Conservation (phyloP, 129 eudicot genomes). For the Sambucus nigra region DNA sequence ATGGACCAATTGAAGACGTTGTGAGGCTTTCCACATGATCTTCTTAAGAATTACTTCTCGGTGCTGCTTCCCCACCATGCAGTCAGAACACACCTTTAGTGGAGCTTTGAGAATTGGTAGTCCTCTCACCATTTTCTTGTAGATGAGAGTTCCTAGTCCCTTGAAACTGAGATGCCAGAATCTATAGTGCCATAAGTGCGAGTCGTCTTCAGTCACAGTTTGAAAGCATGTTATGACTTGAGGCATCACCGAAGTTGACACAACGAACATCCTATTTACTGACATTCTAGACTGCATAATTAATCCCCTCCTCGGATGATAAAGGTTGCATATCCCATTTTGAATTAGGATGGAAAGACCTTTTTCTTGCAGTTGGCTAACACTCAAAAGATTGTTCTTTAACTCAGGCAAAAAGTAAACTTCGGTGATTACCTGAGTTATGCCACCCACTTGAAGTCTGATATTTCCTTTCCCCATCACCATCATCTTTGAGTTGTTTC, state of each 20-base stretch:
- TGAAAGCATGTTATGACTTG: not conserved
- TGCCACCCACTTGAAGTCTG: not conserved
- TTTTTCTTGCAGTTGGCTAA: not conserved
- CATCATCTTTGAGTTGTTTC: not conserved
- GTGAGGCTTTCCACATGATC: not conserved
- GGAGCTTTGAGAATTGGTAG: not conserved
- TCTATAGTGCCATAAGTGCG: constrained; percentile 4
- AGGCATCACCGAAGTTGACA: not conserved
- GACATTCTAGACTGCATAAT: not conserved
- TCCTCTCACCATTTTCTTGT: not conserved
- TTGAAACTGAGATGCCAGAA: constrained; percentile 4
- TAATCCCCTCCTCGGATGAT: not conserved
- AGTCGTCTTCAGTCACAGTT: not conserved
- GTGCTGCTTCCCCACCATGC: constrained; percentile 2
- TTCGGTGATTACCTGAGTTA: not conserved
- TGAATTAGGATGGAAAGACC: not conserved
- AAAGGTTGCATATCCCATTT: not conserved
- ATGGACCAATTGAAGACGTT: not conserved
- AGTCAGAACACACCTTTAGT: not conserved
- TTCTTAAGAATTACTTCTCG: not conserved
- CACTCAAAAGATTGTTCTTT: not conserved
- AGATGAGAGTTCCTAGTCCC: not conserved
- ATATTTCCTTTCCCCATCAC: constrained; percentile 3
- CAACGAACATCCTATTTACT: constrained; percentile 3
- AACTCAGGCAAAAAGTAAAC: not conserved